phyloP scores from a whole-genome alignment of 768 basidiomycete species.

The Candolleomyces efflorescens region DNA sequence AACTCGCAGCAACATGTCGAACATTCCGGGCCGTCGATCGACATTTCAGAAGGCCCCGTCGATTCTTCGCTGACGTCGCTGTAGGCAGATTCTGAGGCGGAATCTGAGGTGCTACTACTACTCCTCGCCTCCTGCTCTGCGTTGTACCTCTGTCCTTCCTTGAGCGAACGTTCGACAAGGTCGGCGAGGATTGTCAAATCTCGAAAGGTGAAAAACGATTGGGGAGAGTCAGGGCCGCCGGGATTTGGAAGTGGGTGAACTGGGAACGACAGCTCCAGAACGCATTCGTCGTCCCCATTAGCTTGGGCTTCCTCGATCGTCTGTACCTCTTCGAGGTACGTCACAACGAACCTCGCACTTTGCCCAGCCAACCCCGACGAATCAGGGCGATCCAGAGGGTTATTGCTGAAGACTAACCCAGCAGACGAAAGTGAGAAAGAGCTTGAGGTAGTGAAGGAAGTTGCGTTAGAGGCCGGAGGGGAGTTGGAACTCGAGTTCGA shows the following conservation, averaged over 20 bases:
- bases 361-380: background rate
- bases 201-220: background rate
- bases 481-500: background rate
- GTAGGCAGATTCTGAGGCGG: background rate
- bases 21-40: background rate
- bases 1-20: conserved; percentile 7
- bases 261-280: background rate
- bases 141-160: background rate
- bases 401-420: conserved; percentile 1
- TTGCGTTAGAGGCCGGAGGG: background rate
- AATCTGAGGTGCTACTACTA: background rate
- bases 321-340: background rate
- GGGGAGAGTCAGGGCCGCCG: background rate
- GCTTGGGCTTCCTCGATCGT: background rate
- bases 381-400: background rate
- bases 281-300: background rate
- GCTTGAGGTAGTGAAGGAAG: background rate
- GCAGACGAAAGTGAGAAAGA: background rate
- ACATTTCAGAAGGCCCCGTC: background rate
- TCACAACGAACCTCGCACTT: background rate
- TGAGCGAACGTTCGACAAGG: background rate
- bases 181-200: background rate
- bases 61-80: background rate
- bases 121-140: background rate
- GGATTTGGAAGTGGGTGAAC: too few relatives aligned